Evolutionary conservation across 805 yeast species (phyloP), one percentile per base, ranked within the genome.

Genomic region (Cyberlindnera lachancei): DNA sequence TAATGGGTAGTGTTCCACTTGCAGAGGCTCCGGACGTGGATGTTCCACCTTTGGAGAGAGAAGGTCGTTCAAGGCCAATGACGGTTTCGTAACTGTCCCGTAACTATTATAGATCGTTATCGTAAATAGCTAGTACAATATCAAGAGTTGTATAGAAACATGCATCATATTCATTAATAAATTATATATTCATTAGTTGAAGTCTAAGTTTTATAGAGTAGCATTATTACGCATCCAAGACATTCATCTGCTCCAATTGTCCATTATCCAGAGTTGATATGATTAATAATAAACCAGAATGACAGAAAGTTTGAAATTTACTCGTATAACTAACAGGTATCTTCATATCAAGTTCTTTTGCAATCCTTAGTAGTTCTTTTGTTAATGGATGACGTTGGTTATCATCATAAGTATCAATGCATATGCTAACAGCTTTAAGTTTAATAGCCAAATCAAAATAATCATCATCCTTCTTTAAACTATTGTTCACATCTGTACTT

Each of bases 1-100:
- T 92, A 33, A 86, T 90, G 72, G 94, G 96, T 17, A 80, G 94
- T 2, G 81, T 88, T 12, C 96, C 95, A 0, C 67, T 75, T 7
- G 68, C 73, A n/a, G 64, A 64, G 19, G 55, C 64, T 7, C 59
- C 63, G 21, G 71, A 66, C 33, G 55, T 51, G 16, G 74, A 72
- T 15, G 73, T 82, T 4, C 94, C 94, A 3, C 92, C 92, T 1
- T 56, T 82, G 29, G 88, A 79, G 43, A 71, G 92, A 53, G 92
- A 83, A 50, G 86, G 87, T 6, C 68, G 83, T 37, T 51, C 63
- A 7, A 57, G 69, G 39, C 53, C 59, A 6, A 23, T 25, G 9
- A 4, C 24, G 9, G 30, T 21, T 11, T 27, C 7, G 21, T 8
- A 19, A 19, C n/a, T n/a, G n/a, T n/a, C n/a, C n/a, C n/a, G n/a